Base-by-base conservation (phyloP, 2,329 filamentous ascomycete genomes). In the Colletotrichum orchidophilum region DNA sequence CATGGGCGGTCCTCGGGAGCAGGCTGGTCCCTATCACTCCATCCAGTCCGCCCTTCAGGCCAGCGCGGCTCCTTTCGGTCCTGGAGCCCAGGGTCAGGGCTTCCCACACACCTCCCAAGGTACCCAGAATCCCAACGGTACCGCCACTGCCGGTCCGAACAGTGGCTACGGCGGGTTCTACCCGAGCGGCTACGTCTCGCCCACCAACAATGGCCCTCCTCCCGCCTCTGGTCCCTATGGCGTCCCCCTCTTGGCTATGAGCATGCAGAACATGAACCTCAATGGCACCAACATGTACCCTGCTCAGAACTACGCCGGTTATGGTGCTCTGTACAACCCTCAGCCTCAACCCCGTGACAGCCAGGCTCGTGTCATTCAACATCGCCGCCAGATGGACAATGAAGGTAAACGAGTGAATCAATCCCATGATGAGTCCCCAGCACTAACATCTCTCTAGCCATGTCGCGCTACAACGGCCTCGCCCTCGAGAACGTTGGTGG, bases 391-490 rank as follows among this genome's bases (percentile, higher is more conserved):
- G 79, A 88, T 93, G 77, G 92, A 94, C 77, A 92, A 88, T 73
- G 91, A 94, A 83, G 91, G 92, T 88, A 84, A 81, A 83, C 75
- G 13, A 29, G 29, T 26, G 39, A 18, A 24, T 63, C 8, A 24
- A 15, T 31, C 24, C 61, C 58, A 9, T 24, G 52, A 13, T 4
- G 27, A 15, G 5, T 7, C 12, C 9, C 8, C 18, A 11, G 26
- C 39, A 58, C 82, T 85, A 76, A 85, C 68, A 31, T 42, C 26
- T 24, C 52, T 62, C 66, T 29, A 91, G 89, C 85, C 75, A 93
- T 93, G 85, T 93, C 92, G 76, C 93, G 94, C 71, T 98, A 94
- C 83, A 90, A 93, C 75, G 96, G 96, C 79, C 89, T 94, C 78
- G 90, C 94, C 15, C 86, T 98, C 26, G 94, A 97, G 79, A 89